phyloP scores from a whole-genome alignment of 805 yeast genomes.

The Wickerhamiella occidentalis region DNA sequence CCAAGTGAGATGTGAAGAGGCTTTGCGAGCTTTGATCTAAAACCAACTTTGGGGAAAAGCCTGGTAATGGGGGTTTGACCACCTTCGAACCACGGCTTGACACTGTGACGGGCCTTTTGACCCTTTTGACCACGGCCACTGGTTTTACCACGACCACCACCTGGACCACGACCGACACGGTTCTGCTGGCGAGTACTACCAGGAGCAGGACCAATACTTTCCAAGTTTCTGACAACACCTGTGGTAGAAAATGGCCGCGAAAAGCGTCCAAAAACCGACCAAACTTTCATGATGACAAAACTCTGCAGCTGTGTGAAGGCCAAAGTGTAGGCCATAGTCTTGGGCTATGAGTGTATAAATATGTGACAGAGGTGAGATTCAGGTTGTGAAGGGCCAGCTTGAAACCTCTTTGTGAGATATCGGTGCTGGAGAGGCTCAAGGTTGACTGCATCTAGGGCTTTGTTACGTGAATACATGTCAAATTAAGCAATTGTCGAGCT shows the following conservation, averaged over 20 bases:
- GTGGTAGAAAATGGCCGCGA: conserved; percentile 12
- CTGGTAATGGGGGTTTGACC: conserved; percentile 91
- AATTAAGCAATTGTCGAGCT: no score
- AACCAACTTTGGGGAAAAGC: conserved; percentile 80
- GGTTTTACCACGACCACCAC: conserved; percentile 78
- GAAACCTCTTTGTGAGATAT: no score
- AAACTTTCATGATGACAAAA: conserved; percentile 6
- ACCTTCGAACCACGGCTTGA: conserved; percentile 94
- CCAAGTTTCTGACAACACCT: conserved; percentile 12
- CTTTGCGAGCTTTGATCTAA: conserved; percentile 33
- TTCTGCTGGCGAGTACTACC: conserved; percentile 29
- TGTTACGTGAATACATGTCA: no score
- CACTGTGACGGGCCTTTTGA: conserved; percentile 89
- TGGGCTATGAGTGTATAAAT: no score
- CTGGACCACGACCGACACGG: conserved; percentile 93
- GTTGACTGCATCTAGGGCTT: no score
- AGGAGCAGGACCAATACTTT: conserved; percentile 24
- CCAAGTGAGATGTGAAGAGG: conserved; percentile 47
- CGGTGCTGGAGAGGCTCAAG: no score
- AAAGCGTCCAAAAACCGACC: conserved; percentile 4
- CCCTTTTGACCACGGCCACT: conserved; percentile 97
- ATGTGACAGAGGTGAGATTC: no score
- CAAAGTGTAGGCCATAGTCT: no score
- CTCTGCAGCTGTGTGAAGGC: background rate
- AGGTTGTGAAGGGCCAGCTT: no score